Base-by-base conservation (phyloP, 2,329 filamentous ascomycete genomes). In the Colletotrichum graminicola region DNA sequence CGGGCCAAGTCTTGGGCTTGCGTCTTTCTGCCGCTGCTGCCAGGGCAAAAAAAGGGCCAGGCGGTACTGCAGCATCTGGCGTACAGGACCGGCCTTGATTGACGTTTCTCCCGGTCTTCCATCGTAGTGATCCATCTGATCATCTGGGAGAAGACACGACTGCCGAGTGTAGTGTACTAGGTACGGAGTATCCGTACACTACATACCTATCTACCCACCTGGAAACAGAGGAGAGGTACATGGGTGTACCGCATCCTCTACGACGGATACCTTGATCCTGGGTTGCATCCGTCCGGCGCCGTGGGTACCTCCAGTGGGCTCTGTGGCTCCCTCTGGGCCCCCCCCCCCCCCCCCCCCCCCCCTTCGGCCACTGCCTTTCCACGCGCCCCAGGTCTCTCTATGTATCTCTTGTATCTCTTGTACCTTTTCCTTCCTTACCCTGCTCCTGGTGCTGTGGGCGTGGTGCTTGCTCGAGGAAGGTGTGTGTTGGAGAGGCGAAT, bases 221-320 rank as follows among this genome's bases (percentile, higher is more conserved):
- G 45, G 61, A 56, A 36, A 64, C 61, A 52, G 36, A 43, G n/a
- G 29, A 16, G 59, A 62, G 59, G 59, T 62, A 62, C 43, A 49
- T 51, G 32, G 29, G 16, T 51, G 59, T 62, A 62, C 59, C 29
- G 7, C 59, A 23, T 47, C 21, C 12, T 39, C 32, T 5, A 39
- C 59, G 4, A n/a, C 29, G 59, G 59, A 51, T 39, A 62, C 59
- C 43, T 62, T 51, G 60, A 62, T 62, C 51, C 66, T 54, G 59
- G 68, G 68, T 71, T 63, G 65, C 68, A 71, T 68, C 68, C 65
- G 68, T 71, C 68, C 68, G 68, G 52, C 54, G 52, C 65, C 65
- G 65, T 63, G 68, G 65, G 45, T 63, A 68, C 68, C 55, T 71
- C 51, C 21, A 55, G 32, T 55, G 52, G 51, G 51, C 51, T 16